These are phyloP conservation scores for Secale cereale DNA, from an alignment of 176 grass and related monocot species.

Conservation along the genomic window DNA sequence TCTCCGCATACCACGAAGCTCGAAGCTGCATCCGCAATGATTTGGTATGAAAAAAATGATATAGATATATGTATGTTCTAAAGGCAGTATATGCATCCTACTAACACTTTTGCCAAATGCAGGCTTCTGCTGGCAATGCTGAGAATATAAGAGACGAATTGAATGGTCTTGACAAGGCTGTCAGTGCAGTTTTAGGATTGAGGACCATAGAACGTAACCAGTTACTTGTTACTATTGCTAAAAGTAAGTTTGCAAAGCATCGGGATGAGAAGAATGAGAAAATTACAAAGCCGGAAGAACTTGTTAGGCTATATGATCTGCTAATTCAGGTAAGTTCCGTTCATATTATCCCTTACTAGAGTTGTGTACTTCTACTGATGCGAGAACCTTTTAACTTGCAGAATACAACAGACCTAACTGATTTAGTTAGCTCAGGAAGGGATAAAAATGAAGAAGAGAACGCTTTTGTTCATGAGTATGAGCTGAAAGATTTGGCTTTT, in stretches of 20 bases:
- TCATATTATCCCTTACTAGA: slow-evolving; percentile 28
- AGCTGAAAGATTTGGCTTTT: slow-evolving; percentile 73
- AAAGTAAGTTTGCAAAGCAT: slow-evolving; percentile 94
- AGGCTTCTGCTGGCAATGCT: slow-evolving; percentile 82
- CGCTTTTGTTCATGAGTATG: slow-evolving; percentile 64
- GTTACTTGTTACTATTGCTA: slow-evolving; percentile 79
- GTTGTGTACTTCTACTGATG: slow-evolving; percentile 27
- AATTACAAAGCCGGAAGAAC: slow-evolving; percentile 96
- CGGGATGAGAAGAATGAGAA: slow-evolving; percentile 84
- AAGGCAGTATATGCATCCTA: background rate
- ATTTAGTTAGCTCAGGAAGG: slow-evolving; percentile 96
- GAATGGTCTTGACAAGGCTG: slow-evolving; percentile 95
- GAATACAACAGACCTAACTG: slow-evolving; percentile 90
- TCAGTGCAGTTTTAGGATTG: slow-evolving; percentile 88
- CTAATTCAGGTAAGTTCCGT: slow-evolving; percentile 66
- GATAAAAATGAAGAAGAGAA: slow-evolving; percentile 82
- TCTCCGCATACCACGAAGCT: slow-evolving; percentile 99
- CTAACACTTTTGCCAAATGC: slow-evolving; percentile 18
- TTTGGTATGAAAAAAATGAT: slow-evolving; percentile 50
- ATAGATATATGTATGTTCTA: background rate
- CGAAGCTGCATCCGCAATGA: slow-evolving; percentile 91
- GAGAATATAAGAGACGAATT: slow-evolving; percentile 93
- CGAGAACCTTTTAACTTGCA: slow-evolving; percentile 35
- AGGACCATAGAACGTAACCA: slow-evolving; percentile 92
- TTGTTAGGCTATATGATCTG: slow-evolving; percentile 91